These are phyloP conservation scores for Chiua sp. DNA, from an alignment of 1,284 basidiomycete species.

Conservation along the genomic window DNA sequence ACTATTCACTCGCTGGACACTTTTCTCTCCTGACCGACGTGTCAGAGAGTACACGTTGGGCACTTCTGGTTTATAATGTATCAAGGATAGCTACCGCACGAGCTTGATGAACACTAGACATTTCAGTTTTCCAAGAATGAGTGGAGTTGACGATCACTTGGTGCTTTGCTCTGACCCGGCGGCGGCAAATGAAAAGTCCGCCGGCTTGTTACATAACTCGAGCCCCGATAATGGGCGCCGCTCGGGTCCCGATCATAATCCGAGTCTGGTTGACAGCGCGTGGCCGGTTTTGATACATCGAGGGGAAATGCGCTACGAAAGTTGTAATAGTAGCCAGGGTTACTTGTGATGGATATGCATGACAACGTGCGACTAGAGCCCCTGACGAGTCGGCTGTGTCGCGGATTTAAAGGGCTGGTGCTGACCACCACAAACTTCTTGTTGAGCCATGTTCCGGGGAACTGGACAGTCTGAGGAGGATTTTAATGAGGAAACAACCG, in stretches of 20 bases:
- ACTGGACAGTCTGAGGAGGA: conserved; percentile 15
- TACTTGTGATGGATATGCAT: no score
- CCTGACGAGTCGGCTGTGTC: neutral
- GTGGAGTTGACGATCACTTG: no score
- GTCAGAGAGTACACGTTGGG: conserved; percentile 12
- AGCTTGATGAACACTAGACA: conserved; percentile 20
- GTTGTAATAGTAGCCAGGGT: no score
- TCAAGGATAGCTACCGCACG: conserved; percentile 29
- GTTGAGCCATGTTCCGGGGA: conserved; percentile 35
- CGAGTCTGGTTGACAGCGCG: no score
- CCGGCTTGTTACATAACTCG: no score
- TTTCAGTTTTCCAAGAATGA: neutral
- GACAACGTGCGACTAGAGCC: neutral
- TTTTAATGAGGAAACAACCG: neutral
- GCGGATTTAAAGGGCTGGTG: neutral
- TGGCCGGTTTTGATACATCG: neutral
- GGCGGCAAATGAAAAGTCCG: no score
- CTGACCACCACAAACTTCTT: neutral
- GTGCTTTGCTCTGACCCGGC: no score
- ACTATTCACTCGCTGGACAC: conserved; percentile 14
- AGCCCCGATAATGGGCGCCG: no score
- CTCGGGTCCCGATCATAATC: no score
- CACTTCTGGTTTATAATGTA: conserved; percentile 26
- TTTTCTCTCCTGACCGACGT: conserved; percentile 10
- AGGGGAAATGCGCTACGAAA: neutral